Evolutionary conservation across 495 filamentous ascomycete species (phyloP).

Genomic region (Elasticomyces elasticus): DNA sequence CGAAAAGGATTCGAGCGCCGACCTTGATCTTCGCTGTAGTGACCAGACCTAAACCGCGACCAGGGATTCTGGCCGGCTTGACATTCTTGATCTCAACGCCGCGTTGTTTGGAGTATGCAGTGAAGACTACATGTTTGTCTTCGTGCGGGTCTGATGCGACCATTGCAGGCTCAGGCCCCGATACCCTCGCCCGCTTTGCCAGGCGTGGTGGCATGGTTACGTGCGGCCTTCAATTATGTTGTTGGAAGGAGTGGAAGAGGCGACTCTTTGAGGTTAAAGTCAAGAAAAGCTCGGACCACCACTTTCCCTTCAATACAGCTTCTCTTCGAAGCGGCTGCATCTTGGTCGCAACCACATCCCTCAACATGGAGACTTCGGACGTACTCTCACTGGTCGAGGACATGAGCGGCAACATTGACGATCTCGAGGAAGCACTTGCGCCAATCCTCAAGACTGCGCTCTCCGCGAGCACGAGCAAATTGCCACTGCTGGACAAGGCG

Average conservation of each 20-base stretch:
- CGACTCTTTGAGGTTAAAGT: background rate
- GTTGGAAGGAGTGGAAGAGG: background rate
- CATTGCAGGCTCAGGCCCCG: background rate
- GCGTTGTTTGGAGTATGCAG: conserved; percentile 10
- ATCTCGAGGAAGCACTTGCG: conserved; percentile 59
- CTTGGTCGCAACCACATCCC: background rate
- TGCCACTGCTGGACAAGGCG: conserved; percentile 86
- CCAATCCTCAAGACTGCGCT: conserved; percentile 57
- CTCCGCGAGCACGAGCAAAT: conserved; percentile 56
- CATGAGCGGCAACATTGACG: conserved; percentile 66
- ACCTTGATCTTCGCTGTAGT: conserved; percentile 52
- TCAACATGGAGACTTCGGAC: conserved; percentile 23
- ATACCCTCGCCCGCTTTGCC: conserved; percentile 1
- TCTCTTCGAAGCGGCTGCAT: background rate
- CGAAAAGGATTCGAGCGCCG: conserved; percentile 48
- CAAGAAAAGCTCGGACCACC: background rate
- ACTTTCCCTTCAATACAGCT: background rate
- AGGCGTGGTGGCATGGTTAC: background rate
- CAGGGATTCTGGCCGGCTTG: conserved; percentile 47
- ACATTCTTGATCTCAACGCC: conserved; percentile 45
- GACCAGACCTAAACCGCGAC: conserved; percentile 64
- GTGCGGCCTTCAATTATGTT: background rate
- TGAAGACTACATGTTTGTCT: conserved; percentile 15
- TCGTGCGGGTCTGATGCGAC: background rate
- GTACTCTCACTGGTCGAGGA: conserved; percentile 44